These are phyloP conservation scores for Ilex asprella DNA, from an alignment of 257 asterid species.

Conservation along the genomic window DNA sequence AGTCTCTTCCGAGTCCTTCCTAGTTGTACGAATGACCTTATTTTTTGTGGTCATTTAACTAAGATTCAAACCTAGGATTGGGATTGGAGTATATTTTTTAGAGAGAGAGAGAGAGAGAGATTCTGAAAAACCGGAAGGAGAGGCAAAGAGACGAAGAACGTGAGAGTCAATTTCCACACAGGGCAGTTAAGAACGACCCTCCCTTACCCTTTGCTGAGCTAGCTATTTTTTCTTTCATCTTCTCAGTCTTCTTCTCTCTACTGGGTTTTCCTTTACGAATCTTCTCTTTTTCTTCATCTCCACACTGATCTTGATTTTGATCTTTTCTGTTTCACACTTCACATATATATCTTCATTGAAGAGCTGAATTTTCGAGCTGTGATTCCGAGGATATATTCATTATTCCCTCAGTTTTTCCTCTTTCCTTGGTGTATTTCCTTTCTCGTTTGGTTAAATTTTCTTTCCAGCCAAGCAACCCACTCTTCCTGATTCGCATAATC, in stretches of 20 bases:
- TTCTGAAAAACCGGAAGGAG: conserved; percentile 15
- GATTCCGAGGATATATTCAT: background rate
- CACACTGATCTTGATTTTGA: too few relatives aligned
- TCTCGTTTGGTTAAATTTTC: conserved; percentile 1
- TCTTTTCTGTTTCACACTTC: too few relatives aligned
- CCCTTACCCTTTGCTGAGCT: conserved; percentile 7
- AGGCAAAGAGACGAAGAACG: conserved; percentile 36
- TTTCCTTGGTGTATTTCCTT: too few relatives aligned
- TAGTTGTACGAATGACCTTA: too few relatives aligned
- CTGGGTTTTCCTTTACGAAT: background rate
- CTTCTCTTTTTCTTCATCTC: background rate
- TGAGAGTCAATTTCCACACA: conserved; percentile 37
- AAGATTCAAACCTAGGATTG: too few relatives aligned
- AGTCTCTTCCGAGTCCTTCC: too few relatives aligned
- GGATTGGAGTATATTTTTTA: too few relatives aligned
- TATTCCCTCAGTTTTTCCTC: background rate
- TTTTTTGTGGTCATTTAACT: too few relatives aligned
- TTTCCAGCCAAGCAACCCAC: conserved; percentile 15
- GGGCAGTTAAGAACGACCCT: conserved; percentile 21
- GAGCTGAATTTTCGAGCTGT: conserved; percentile 19
- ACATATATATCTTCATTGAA: too few relatives aligned
- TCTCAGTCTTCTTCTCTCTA: conserved; percentile 3
- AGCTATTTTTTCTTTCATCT: conserved; percentile 12
- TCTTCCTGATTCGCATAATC: background rate
- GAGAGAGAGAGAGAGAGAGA: too few relatives aligned